phyloP scores from a whole-genome alignment of 176 grass and related monocot genomes.

The Cymbopogon citratus region DNA sequence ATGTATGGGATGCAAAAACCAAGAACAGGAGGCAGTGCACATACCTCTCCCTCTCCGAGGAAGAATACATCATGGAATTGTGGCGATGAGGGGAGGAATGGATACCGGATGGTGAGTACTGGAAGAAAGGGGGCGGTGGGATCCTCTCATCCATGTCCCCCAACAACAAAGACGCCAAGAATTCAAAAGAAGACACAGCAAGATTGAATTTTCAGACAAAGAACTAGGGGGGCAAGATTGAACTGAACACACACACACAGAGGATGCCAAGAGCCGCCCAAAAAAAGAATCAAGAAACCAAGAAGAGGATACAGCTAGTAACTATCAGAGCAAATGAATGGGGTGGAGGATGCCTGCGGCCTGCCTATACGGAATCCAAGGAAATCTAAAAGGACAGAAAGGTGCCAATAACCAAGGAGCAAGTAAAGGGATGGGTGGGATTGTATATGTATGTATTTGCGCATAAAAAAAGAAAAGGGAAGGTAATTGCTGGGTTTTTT shows the following conservation, averaged over 20 bases:
- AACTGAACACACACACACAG: not conserved
- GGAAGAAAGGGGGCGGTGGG: slow-evolving; percentile 64
- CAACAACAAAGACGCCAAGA: not conserved
- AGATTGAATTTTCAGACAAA: slow-evolving; percentile 22
- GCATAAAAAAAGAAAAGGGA: slow-evolving; percentile 26
- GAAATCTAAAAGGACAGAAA: slow-evolving; percentile 47
- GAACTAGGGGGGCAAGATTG: not conserved
- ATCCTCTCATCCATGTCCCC: slow-evolving; percentile 80
- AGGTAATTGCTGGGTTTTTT: slow-evolving; percentile 30
- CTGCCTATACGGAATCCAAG: slow-evolving; percentile 44
- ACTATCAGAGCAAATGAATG: slow-evolving; percentile 29
- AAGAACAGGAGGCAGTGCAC: slow-evolving; percentile 11
- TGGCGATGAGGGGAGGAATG: slow-evolving; percentile 77
- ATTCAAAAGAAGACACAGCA: slow-evolving; percentile 7
- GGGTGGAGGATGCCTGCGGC: not conserved
- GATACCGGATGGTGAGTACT: slow-evolving; percentile 72
- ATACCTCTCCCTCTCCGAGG: slow-evolving; percentile 86
- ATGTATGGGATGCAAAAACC: not conserved
- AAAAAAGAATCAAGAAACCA: not conserved
- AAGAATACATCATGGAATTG: slow-evolving; percentile 51
- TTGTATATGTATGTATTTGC: slow-evolving; percentile 19
- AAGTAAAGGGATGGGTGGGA: slow-evolving; percentile 37
- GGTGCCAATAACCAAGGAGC: slow-evolving; percentile 42
- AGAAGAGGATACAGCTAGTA: slow-evolving; percentile 14
- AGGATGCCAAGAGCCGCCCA: not conserved